phyloP scores from a whole-genome alignment of 768 basidiomycete species.

The Hypholoma fasciculare region DNA sequence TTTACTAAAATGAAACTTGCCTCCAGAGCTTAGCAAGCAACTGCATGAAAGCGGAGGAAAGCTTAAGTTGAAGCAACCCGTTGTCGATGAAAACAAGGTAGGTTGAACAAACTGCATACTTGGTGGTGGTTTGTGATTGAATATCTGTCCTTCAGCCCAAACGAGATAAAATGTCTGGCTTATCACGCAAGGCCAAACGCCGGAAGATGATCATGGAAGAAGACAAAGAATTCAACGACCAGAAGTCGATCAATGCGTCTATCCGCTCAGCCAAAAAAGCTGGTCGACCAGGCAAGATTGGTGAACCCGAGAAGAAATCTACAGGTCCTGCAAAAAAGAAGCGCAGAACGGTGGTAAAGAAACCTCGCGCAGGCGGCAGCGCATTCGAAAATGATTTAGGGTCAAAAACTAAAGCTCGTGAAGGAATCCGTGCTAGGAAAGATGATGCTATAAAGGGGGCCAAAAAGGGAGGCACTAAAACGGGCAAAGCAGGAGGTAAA shows the following conservation, averaged over 20 bases:
- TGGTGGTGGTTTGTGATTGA: background rate
- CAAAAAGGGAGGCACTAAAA: slow-evolving; percentile 48
- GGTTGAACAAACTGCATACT: slow-evolving; percentile 8
- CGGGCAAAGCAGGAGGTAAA: slow-evolving; percentile 16
- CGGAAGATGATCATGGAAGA: slow-evolving; percentile 85
- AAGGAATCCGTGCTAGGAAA: slow-evolving; percentile 68
- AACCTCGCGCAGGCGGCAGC: slow-evolving; percentile 25
- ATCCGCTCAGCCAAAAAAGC: slow-evolving; percentile 89
- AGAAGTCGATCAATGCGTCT: slow-evolving; percentile 61
- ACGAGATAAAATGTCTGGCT: slow-evolving; percentile 76
- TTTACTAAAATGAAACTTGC: background rate
- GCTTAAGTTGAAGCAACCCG: slow-evolving; percentile 35
- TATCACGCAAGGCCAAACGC: slow-evolving; percentile 86
- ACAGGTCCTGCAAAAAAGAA: slow-evolving; percentile 30
- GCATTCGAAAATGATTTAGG: slow-evolving; percentile 65
- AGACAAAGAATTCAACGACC: slow-evolving; percentile 63
- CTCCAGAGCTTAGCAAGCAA: slow-evolving; percentile 70
- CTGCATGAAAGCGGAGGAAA: slow-evolving; percentile 64
- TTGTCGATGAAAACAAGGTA: slow-evolving; percentile 41
- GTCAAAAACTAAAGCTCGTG: slow-evolving; percentile 38
- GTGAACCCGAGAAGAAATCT: slow-evolving; percentile 40
- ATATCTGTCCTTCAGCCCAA: slow-evolving; percentile 49
- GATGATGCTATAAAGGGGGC: slow-evolving; percentile 54
- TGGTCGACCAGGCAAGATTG: slow-evolving; percentile 72
- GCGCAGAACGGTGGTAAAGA: slow-evolving; percentile 35